Evolutionary conservation across 148 eudicot species (phyloP).

Genomic region (Nepenthes mirabilis): DNA sequence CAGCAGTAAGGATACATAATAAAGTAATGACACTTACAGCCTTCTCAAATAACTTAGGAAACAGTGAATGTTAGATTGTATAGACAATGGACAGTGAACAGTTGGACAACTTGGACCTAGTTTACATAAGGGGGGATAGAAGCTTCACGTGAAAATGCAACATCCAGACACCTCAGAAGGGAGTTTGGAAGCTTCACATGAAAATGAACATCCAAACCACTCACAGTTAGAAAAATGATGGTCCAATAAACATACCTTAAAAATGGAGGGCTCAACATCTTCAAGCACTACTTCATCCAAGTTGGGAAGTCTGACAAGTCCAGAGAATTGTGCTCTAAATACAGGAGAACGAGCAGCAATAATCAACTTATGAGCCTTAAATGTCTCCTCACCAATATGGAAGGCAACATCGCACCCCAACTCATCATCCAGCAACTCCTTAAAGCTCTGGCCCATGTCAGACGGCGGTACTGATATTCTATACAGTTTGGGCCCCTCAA

Average conservation of each 20-base stretch:
- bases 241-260: conserved; percentile 40
- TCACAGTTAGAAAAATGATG: neutral
- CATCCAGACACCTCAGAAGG: no score
- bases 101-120: no score
- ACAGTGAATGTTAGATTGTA: no score
- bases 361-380: conserved; percentile 81
- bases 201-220: no score
- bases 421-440: conserved; percentile 49
- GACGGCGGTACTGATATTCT: conserved; percentile 48
- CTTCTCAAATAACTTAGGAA: no score
- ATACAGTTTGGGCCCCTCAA: conserved; percentile 67
- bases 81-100: no score
- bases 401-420: conserved; percentile 58
- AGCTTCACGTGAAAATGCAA: no score
- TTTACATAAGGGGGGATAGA: no score
- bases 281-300: conserved; percentile 46
- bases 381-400: conserved; percentile 64
- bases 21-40: no score
- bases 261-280: conserved; percentile 74
- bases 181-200: no score
- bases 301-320: conserved; percentile 61
- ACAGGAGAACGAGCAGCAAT: conserved; percentile 96
- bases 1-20: no score
- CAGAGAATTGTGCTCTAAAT: conserved; percentile 86
- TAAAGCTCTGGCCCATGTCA: conserved; percentile 58